These are phyloP conservation scores for Aspergillus kassunensis DNA, from an alignment of 495 filamentous ascomycete genomes.

Conservation along the genomic window DNA sequence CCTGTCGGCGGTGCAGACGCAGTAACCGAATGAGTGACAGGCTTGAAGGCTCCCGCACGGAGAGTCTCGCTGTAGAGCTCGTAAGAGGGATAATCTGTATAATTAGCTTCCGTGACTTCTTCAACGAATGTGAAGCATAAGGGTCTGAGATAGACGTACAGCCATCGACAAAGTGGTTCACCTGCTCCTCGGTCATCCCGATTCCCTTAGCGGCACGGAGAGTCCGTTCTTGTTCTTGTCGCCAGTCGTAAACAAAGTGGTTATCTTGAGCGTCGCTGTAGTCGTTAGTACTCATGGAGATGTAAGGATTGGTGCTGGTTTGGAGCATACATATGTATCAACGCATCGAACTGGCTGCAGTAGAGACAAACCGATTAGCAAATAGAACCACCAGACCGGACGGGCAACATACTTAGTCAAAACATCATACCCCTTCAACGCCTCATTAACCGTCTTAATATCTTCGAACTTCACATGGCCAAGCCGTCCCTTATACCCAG, in stretches of 20 bases:
- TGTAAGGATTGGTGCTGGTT: too few species aligned
- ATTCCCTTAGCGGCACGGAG: slow-evolving; percentile 60
- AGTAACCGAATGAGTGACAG: slow-evolving; percentile 12
- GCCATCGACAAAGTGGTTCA: slow-evolving; percentile 62
- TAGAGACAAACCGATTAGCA: not conserved
- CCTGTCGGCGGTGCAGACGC: slow-evolving; percentile 22
- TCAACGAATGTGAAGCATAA: too few species aligned
- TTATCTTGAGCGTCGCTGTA: slow-evolving; percentile 69
- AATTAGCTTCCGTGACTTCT: not conserved
- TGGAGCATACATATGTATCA: slow-evolving; percentile 83
- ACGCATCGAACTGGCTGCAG: slow-evolving; percentile 62
- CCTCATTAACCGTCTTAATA: slow-evolving; percentile 68
- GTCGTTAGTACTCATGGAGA: not conserved
- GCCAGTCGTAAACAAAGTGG: slow-evolving; percentile 83
- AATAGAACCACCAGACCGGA: not conserved
- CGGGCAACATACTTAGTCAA: slow-evolving; percentile 56
- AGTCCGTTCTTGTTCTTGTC: slow-evolving; percentile 71
- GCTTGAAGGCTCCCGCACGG: slow-evolving; percentile 58
- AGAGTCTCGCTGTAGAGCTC: slow-evolving; percentile 70
- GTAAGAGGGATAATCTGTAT: slow-evolving; percentile 59
- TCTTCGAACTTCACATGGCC: slow-evolving; percentile 62
- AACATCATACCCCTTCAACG: slow-evolving; percentile 63
- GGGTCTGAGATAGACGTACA: slow-evolving; percentile 41
- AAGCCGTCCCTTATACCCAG: slow-evolving; percentile 43
- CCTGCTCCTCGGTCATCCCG: slow-evolving; percentile 75